Evolutionary conservation across 73 alveolate genomes (phyloP).

Genomic region (Uronychia binucleata): DNA sequence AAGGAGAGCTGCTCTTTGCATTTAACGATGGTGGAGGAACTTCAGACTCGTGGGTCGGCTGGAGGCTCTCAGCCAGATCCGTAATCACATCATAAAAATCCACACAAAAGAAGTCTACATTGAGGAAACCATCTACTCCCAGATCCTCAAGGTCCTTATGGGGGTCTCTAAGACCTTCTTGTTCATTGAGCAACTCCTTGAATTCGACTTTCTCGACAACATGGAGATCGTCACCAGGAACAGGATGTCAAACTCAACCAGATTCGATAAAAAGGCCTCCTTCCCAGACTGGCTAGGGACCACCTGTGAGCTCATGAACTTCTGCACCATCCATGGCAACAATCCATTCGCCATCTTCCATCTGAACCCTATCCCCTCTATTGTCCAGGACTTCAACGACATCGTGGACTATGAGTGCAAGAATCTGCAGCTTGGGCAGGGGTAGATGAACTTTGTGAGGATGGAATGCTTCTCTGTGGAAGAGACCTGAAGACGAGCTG

Average conservation of each 20-base stretch:
- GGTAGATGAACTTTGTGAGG: slow-evolving; percentile 21
- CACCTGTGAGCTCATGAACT: slow-evolving; percentile 10
- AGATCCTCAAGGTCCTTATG: slow-evolving; percentile 13
- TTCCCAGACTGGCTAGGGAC: slow-evolving; percentile 50
- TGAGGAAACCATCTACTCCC: slow-evolving; percentile 45
- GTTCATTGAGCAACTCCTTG: slow-evolving; percentile 34
- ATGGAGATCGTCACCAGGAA: slow-evolving; percentile 4
- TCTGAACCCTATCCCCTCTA: slow-evolving; percentile 12
- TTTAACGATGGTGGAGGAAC: slow-evolving; percentile 45
- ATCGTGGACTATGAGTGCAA: slow-evolving; percentile 40
- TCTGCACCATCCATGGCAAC: slow-evolving; percentile 16
- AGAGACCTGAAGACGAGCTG: slow-evolving; percentile 50
- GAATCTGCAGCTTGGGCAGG: slow-evolving; percentile 11
- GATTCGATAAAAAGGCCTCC: slow-evolving; percentile 16
- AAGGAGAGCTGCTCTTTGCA: slow-evolving; percentile 50
- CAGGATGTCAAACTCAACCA: slow-evolving; percentile 5
- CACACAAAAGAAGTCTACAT: slow-evolving; percentile 16
- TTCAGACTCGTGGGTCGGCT: slow-evolving; percentile 40
- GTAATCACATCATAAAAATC: slow-evolving; percentile 24
- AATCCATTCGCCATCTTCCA: slow-evolving; percentile 30
- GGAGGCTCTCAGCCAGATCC: slow-evolving; percentile 32
- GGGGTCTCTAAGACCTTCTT: not conserved
- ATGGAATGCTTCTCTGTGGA: slow-evolving; percentile 14
- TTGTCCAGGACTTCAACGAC: slow-evolving; percentile 2
- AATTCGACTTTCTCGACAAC: slow-evolving; percentile 31